Evolutionary conservation across 345 rosid species (phyloP), one percentile per base, ranked within the genome.

Genomic region (Hibiscus tridactylites): DNA sequence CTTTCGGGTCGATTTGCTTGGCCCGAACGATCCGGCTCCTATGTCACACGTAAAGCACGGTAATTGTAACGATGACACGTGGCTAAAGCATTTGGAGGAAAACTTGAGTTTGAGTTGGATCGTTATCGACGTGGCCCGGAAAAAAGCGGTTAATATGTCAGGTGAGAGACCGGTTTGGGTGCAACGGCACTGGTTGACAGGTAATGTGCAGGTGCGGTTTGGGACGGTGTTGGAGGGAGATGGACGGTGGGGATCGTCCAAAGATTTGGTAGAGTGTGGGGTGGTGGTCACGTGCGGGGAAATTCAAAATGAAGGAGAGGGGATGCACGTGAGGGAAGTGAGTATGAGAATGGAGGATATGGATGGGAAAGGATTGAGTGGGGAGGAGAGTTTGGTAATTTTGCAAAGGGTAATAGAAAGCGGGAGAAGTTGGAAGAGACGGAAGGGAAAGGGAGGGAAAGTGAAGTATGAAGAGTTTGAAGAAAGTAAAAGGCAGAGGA

Each of bases 261-360:
- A 77, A 47, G 68, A 47, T 68, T 64, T 72, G 39, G 78, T 80
- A 64, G 76, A 78, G 76, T 73, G 75, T 42, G 77, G 76, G 26
- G 64, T 82, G 31, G 79, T 75, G 76, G 84, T 78, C 49, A 71
- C 81, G 60, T 83, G 82, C 80, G 80, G 73, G 9, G 78, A 84
- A n/a, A 52, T 15, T 10, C 16, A 13, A 53, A 81, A 85, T 31
- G 90, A 76, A 61, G 94, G 88, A 57, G 91, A 82, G 16, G 94
- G 71, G 59, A 78, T 88, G 82, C 81, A 85, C 70, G 93, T 88
- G 91, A 80, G 82, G 71, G 97, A 91, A 60, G 82, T 84, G 81
- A 82, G 89, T 69, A 47, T 93, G 78, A 85, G 75, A 72, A 83
- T 85, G 74, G 90, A 88, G 86, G 97, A 91, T 80, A 84, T 87